These are phyloP conservation scores for Malassezia pachydermatis DNA, from an alignment of 1,284 basidiomycete species.

Conservation along the genomic window DNA sequence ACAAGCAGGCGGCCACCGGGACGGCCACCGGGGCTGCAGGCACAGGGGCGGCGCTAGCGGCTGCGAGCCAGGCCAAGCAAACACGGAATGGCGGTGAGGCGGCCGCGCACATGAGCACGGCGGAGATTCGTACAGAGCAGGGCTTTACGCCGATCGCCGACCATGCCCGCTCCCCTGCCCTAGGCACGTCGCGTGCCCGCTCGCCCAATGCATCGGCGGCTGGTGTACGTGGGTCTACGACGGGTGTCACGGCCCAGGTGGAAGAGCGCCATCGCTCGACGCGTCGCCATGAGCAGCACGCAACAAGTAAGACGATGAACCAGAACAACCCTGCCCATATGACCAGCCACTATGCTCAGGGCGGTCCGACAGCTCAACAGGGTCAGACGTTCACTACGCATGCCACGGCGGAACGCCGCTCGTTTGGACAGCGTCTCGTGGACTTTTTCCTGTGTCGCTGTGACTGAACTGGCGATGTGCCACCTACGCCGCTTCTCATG, in stretches of 20 bases:
- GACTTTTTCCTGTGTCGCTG: slow-evolving; percentile 19
- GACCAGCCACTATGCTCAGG: background rate
- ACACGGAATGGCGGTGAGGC: background rate
- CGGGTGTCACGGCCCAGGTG: background rate
- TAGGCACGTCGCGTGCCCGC: background rate
- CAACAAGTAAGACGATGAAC: background rate
- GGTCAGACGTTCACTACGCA: background rate
- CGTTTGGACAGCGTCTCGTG: slow-evolving; percentile 16
- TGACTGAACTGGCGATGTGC: no score
- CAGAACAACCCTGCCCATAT: background rate
- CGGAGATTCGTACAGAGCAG: slow-evolving; percentile 18
- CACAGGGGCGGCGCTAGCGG: background rate
- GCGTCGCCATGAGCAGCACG: background rate
- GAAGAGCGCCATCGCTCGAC: background rate
- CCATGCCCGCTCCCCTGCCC: background rate
- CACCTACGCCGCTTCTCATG: no score
- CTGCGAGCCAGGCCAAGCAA: background rate
- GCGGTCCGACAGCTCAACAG: background rate
- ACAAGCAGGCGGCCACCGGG: background rate
- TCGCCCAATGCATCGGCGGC: background rate
- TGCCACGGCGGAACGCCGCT: slow-evolving; percentile 9
- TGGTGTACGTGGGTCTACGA: background rate
- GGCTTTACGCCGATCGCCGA: slow-evolving; percentile 1
- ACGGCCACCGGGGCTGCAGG: background rate
- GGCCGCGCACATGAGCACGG: slow-evolving; percentile 9